Evolutionary conservation across 2,329 filamentous ascomycete species (phyloP).

Genomic region (Beauveria rudraprayagi): DNA sequence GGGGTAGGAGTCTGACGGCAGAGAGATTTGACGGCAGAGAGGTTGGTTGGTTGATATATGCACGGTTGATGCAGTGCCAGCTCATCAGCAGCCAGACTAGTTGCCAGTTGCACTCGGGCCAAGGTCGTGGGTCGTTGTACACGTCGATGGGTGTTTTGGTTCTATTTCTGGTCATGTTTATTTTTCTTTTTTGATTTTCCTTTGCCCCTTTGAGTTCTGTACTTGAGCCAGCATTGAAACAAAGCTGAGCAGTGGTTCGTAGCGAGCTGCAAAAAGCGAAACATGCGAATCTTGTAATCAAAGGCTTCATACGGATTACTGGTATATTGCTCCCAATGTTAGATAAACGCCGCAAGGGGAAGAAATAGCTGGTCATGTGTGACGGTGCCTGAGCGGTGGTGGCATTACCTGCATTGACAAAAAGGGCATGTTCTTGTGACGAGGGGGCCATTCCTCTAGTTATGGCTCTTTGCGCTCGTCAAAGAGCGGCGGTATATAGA

Average conservation of each 20-base stretch:
- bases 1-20: too few species aligned
- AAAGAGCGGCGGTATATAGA: too few species aligned
- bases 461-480: too few species aligned
- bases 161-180: not conserved
- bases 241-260: too few species aligned
- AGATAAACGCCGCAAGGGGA: not conserved
- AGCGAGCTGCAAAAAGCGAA: too few species aligned
- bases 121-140: slow-evolving; percentile 2
- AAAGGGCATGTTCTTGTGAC: too few species aligned
- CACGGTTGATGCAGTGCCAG: slow-evolving; percentile 10
- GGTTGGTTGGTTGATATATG: not conserved
- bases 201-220: too few species aligned
- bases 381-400: not conserved
- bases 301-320: too few species aligned
- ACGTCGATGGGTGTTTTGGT: not conserved
- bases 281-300: not conserved
- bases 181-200: not conserved
- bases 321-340: too few species aligned
- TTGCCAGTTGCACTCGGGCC: not conserved
- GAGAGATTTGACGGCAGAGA: too few species aligned
- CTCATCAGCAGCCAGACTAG: not conserved
- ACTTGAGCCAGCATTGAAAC: too few species aligned
- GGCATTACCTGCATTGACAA: not conserved
- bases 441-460: too few species aligned
- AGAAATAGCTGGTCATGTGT: not conserved